Percentiles rank a stretch among this genome's conserved stretches.
Evolutionary conservation across 139 green algal genomes (phyloP).

Genomic region (Micractinium conductrix): DNA sequence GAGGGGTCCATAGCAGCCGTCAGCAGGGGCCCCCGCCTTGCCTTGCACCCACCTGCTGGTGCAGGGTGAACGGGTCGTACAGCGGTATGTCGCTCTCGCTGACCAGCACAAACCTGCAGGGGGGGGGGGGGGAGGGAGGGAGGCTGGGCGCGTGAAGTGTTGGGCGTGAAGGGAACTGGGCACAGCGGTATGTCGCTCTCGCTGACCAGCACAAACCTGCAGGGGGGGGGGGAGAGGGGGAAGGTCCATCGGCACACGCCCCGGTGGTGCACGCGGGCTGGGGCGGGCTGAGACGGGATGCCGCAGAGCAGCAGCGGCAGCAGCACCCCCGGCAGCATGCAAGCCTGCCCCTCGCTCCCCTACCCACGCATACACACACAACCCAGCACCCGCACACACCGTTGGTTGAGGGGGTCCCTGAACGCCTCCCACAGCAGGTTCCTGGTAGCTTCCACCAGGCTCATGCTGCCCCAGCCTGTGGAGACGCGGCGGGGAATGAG

Average conservation of each 20-base stretch:
- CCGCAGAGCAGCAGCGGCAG: neutral
- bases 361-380: neutral
- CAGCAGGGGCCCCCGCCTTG: too few relatives aligned
- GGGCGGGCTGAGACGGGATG: neutral
- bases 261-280: neutral
- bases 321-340: neutral
- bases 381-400: constrained; percentile 6
- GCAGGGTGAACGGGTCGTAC: constrained; percentile 30
- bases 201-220: too few relatives aligned
- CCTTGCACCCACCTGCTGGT: too few relatives aligned
- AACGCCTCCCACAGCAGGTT: constrained; percentile 54
- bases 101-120: constrained; percentile 38
- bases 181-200: neutral
- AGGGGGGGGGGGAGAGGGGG: too few relatives aligned
- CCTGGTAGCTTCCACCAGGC: constrained; percentile 35
- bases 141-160: neutral
- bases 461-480: constrained; percentile 26
- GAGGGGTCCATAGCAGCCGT: too few relatives aligned
- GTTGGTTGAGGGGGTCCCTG: constrained; percentile 52
- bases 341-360: too few relatives aligned
- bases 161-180: neutral
- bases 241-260: too few relatives aligned
- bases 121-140: neutral
- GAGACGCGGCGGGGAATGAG: constrained; percentile 11
- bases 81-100: constrained; percentile 42